Evolutionary conservation across 2,329 filamentous ascomycete species (phyloP), one percentile per base, ranked within the genome.

Genomic region (Xylariaceae sp.): DNA sequence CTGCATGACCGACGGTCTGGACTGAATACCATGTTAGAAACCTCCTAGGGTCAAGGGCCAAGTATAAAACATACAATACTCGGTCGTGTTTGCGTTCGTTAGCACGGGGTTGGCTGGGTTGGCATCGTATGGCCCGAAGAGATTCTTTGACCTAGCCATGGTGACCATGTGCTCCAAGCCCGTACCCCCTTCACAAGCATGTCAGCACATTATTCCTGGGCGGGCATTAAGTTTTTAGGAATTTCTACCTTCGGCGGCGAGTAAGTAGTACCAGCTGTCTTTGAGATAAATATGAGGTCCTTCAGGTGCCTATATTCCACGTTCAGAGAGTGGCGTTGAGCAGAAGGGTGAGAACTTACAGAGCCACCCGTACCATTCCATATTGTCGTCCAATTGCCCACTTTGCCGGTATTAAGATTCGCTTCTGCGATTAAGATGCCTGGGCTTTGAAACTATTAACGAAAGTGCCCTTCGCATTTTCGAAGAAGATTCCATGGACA

Each of bases 1-100:
- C 81, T 0, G 79, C 77, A 47, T 85, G 82, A 0, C 82, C 82
- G 0, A 82, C 76, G 1, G 80, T 80, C 58, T 84, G 81, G 51
- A 76, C 70, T 72, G 30, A 1, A 7, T n/a, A 6, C 18, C 9
- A 5, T 10, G 15, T 51, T 16, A 55, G 50, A 50, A 11, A 30
- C 18, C 10, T 24, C 2, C 6, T 15, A 4, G 4, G 6, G 1
- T 13, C n/a, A 11, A 1, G 8, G 21, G 15, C 1, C 15, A 7
- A 16, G 13, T 9, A 16, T 7, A 8, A n/a, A 11, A 58, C 67
- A 59, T 55, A 70, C 70, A 78, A 46, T 75, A 77, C 16, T 62
- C 69, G 1, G 70, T 72, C 0, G 75, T 77, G 33, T 77, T 76
- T 8, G 70, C 70, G 11, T 75, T 76, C 0, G 74, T 78, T 3